These are phyloP conservation scores for Kondoa malvinella DNA, from an alignment of 768 basidiomycete genomes.

Conservation along the genomic window DNA sequence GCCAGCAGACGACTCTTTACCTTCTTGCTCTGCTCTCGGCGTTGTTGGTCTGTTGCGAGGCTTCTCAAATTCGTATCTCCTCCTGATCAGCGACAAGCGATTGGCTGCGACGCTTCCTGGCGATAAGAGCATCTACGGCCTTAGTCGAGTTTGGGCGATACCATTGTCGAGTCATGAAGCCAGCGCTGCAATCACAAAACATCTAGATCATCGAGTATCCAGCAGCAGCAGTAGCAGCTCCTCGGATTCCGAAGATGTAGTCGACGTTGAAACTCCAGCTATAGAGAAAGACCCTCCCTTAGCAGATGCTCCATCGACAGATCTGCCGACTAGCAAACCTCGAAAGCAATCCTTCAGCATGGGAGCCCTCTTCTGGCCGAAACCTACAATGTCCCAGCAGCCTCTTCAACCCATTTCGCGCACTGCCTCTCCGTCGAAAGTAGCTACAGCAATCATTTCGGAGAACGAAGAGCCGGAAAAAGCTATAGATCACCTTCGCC, in stretches of 20 bases:
- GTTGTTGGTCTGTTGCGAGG: constrained; percentile 3
- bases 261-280: background rate
- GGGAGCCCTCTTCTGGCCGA: background rate
- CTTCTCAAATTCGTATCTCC: background rate
- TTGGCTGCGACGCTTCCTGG: background rate
- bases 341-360: background rate
- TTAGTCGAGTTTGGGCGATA: background rate
- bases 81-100: background rate
- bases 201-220: too few species aligned
- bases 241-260: background rate
- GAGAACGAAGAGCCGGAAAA: background rate
- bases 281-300: background rate
- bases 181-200: background rate
- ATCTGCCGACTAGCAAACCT: background rate
- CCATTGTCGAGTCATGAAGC: background rate
- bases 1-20: background rate
- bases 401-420: background rate
- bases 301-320: background rate
- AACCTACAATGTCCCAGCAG: background rate
- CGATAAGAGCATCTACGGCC: background rate
- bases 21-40: background rate
- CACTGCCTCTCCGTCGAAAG: background rate
- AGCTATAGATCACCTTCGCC: background rate
- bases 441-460: background rate
- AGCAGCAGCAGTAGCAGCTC: too few species aligned